Conservation (phyloP, 1,139 yeast species). For the Yamadazyma triangularis region DNA sequence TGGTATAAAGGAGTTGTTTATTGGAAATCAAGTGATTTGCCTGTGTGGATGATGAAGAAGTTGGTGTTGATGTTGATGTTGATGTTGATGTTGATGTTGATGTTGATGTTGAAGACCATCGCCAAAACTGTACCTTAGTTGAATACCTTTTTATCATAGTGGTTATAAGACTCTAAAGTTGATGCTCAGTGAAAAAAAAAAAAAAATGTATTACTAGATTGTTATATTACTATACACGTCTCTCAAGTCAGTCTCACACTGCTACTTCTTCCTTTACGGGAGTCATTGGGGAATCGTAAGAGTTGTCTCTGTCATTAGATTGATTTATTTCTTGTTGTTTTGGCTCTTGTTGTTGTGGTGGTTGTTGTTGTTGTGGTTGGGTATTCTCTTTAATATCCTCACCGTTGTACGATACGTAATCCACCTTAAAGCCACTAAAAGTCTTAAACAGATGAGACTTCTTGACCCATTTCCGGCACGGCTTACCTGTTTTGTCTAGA, state of each 20-base stretch:
- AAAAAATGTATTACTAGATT: too few species aligned
- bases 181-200: too few species aligned
- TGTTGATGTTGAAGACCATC: too few species aligned
- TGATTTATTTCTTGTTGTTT: slow-evolving; percentile 1
- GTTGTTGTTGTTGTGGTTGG: too few species aligned
- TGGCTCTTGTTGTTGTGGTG: slow-evolving; percentile 3
- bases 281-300: neutral
- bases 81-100: too few species aligned
- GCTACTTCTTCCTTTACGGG: neutral
- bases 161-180: too few species aligned
- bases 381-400: slow-evolving; percentile 11
- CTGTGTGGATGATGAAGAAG: slow-evolving; percentile 23
- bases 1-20: slow-evolving; percentile 68
- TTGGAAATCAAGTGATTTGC: slow-evolving; percentile 49
- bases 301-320: too few species aligned
- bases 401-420: slow-evolving; percentile 31
- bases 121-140: too few species aligned
- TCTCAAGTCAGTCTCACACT: too few species aligned
- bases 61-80: too few species aligned
- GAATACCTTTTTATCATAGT: too few species aligned
- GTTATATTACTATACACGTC: too few species aligned
- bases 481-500: slow-evolving; percentile 48
- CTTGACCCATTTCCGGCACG: slow-evolving; percentile 50
- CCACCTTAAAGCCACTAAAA: slow-evolving; percentile 55
- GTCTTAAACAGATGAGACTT: slow-evolving; percentile 44